Base-by-base conservation (phyloP, 768 basidiomycete genomes). In the Agaricus sinodeliciosus region DNA sequence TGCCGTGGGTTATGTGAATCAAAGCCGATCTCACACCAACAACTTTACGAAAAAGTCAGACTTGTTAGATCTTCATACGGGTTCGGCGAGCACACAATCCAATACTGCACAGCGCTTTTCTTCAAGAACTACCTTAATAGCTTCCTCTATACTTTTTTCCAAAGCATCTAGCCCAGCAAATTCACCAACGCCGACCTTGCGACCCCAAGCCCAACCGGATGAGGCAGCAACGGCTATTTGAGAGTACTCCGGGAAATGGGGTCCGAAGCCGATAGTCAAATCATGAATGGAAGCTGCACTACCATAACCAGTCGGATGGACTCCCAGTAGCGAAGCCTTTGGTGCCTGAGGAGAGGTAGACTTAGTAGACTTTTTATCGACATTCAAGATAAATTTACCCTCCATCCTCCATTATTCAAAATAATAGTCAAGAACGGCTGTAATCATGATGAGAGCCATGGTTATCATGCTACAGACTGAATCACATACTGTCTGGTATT, bases 341-440 rank as follows among this genome's bases (percentile, higher is more conserved):
- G 86, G 85, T 0, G 82, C 79, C 75, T 80, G 57, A 48, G 36
- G 42, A 18, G 16, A 55, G n/a, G 15, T 48, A 41, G 18, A 39
- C 40, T 13, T n/a, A 13, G 3, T 18, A 12, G 18, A 44, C 22
- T 22, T 22, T 22, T 22, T 22, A 22, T 16, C 6, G 15, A 47
- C 26, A 34, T 4, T 22, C 18, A 19, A 9, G 26, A 47, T n/a
- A 9, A 1, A 62, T 70, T 56, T 52, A 79, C 77, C 59, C 72
- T 80, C 84, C 82, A 84, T 0, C 83, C 84, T 0, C 84, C 84
- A 52, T 88, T 88, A 62, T 87, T 87, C 12, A 89, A 65, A 0
- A 88, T 70, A 56, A 88, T 69, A 0, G 84, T 87, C 25, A 87
- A 63, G 69, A 85, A 87, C 1, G 85, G 86, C 84, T 85, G 26